Percentiles rank a stretch among this genome's conserved stretches.
Conservation (phyloP, 371 early-diverging fungal species). For the Chytridiales sp. region DNA sequence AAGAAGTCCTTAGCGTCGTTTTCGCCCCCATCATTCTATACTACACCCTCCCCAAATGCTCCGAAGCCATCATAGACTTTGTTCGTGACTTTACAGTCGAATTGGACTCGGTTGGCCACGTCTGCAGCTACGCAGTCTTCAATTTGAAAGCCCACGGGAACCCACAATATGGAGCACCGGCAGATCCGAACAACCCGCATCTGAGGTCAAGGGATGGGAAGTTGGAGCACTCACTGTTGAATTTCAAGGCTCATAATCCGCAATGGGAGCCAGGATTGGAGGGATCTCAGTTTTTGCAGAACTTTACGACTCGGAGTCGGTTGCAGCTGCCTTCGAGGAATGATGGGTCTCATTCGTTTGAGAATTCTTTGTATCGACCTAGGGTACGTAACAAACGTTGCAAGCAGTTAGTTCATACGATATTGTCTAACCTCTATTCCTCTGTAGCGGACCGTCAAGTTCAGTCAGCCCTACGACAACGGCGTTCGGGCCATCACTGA, state of each 20-base stretch:
- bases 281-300: slow-evolving; percentile 69
- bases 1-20: slow-evolving; percentile 81
- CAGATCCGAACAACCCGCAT: slow-evolving; percentile 57
- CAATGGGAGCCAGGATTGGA: slow-evolving; percentile 75
- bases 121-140: slow-evolving; percentile 95
- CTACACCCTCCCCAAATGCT: slow-evolving; percentile 74
- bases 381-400: slow-evolving; percentile 1
- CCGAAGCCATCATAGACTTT: slow-evolving; percentile 82
- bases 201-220: slow-evolving; percentile 83
- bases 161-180: slow-evolving; percentile 72
- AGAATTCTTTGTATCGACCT: slow-evolving; percentile 2
- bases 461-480: neutral
- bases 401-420: neutral
- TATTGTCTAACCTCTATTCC: too few species aligned
- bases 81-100: slow-evolving; percentile 91
- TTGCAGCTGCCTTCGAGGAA: neutral
- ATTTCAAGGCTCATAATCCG: slow-evolving; percentile 91
- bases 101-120: slow-evolving; percentile 86
- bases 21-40: slow-evolving; percentile 85
- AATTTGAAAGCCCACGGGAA: slow-evolving; percentile 79
- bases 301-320: neutral
- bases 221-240: slow-evolving; percentile 94
- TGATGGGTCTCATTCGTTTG: neutral
- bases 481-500: slow-evolving; percentile 17
- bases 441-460: neutral